Conservation (phyloP, 306 rosid genomes). For the Argentina anserina region DNA sequence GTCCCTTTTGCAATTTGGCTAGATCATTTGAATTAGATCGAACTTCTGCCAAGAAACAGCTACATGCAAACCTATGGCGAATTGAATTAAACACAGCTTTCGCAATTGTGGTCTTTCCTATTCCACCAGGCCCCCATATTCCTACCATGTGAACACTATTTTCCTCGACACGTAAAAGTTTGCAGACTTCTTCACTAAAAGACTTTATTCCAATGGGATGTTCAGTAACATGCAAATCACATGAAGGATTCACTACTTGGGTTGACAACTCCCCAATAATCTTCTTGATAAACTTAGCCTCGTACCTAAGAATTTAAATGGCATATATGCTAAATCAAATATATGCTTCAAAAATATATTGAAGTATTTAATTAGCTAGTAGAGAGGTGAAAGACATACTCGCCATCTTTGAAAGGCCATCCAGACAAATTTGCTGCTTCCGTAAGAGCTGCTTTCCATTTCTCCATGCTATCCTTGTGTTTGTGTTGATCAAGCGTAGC, state of each 20-base stretch:
- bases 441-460: not conserved
- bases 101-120: not conserved
- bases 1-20: not conserved
- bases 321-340: not conserved
- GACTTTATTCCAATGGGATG: not conserved
- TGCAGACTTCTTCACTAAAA: not conserved
- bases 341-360: no score
- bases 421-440: constrained; percentile 2
- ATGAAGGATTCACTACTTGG: not conserved
- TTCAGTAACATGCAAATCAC: not conserved
- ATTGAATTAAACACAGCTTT: not conserved
- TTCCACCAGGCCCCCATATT: constrained; percentile 4
- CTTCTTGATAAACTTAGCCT: not conserved
- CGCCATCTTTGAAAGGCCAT: not conserved
- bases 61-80: not conserved
- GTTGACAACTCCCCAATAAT: not conserved
- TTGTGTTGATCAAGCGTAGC: not conserved
- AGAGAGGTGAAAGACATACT: not conserved
- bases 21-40: not conserved
- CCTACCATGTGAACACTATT: not conserved
- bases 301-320: not conserved
- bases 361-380: no score
- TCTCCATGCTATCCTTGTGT: not conserved
- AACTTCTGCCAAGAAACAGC: not conserved
- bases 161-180: not conserved